Conservation (phyloP, 257 asterid species). For the Avicennia marina region DNA sequence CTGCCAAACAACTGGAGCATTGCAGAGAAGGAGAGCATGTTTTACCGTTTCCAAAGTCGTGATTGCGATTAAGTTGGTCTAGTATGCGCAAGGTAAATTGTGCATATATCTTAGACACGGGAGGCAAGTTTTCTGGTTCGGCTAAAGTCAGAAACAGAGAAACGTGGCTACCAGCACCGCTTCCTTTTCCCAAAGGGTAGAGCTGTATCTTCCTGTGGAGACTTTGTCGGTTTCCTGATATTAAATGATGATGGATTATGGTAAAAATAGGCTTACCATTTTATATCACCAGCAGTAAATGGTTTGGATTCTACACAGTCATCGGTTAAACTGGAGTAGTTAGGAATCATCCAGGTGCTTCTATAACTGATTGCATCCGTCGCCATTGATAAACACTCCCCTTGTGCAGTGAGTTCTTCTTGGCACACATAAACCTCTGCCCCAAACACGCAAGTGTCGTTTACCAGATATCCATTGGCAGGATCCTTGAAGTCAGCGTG, state of each 20-base stretch:
- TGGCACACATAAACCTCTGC: slow-evolving; percentile 51
- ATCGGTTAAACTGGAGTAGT: slow-evolving; percentile 25
- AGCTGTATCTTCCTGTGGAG: slow-evolving; percentile 57
- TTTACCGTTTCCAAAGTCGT: slow-evolving; percentile 49
- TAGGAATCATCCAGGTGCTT: slow-evolving; percentile 36
- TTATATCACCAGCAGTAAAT: slow-evolving; percentile 44
- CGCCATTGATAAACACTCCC: slow-evolving; percentile 49
- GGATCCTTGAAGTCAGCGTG: slow-evolving; percentile 39
- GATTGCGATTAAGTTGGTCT: slow-evolving; percentile 35
- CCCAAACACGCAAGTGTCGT: slow-evolving; percentile 57
- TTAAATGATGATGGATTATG: neutral
- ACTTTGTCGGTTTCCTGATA: neutral
- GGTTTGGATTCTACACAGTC: slow-evolving; percentile 43
- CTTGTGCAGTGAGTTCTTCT: slow-evolving; percentile 35
- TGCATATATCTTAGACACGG: slow-evolving; percentile 36
- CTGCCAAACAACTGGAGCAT: neutral
- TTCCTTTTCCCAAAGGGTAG: slow-evolving; percentile 58
- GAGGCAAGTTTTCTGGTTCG: slow-evolving; percentile 41
- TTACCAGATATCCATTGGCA: slow-evolving; percentile 47
- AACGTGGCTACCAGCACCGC: slow-evolving; percentile 38
- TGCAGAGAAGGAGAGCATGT: neutral
- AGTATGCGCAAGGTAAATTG: slow-evolving; percentile 50
- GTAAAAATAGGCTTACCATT: slow-evolving; percentile 32
- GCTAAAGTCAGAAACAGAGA: slow-evolving; percentile 59
- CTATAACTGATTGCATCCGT: slow-evolving; percentile 44